Base-by-base conservation (phyloP, 306 rosid genomes). In the Rosa rugosa region DNA sequence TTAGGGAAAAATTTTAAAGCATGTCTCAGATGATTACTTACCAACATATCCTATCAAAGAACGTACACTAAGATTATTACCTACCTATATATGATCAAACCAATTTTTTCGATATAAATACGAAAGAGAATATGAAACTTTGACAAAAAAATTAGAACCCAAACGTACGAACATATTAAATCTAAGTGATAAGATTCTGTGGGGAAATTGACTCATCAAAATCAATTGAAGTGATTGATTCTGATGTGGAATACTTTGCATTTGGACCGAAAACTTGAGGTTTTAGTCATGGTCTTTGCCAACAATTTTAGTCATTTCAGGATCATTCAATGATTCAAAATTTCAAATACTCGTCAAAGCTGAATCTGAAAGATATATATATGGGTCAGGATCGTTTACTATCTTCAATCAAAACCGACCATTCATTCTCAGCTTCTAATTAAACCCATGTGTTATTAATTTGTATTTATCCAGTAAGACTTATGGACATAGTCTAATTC, bases 151-250 rank as follows among this genome's bases (percentile, higher is more conserved):
- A 60, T 60, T 25, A 11, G n/a, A 34, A 31, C 44, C 22, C 4
- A 63, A 31, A 60, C 8, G 6, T 27, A 34, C 9, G 53, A 79
- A 68, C 47, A 23, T 59, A 18, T 57, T 49, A 71, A 42, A 31
- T 71, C 6, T 59, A 69, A 71, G 72, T 77, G 82, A 59, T 34
- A 71, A 79, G 51, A 79, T 71, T 79, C 31, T 60, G 71, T 79
- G 77, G 64, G 12, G 25, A 17, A 17, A 60, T 2, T 23, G 66
- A 49, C 13, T 40, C 56, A 11, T 50, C 20, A 22, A 75, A n/a
- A 49, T 66, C 51, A 59, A 44, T 36, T 75, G 76, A 59, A 59
- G 66, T 59, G 67, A 25, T 25, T 62, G 67, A 62, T 62, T 62
- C 69, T 46, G 38, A 54, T 66, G 75, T 42, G 50, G 71, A 46